A percentile compares a stretch with the other conserved stretches of the same genome.
Evolutionary conservation across 192 early-diverging fungal genomes (phyloP).

Genomic region (Phycomyces nitens): DNA sequence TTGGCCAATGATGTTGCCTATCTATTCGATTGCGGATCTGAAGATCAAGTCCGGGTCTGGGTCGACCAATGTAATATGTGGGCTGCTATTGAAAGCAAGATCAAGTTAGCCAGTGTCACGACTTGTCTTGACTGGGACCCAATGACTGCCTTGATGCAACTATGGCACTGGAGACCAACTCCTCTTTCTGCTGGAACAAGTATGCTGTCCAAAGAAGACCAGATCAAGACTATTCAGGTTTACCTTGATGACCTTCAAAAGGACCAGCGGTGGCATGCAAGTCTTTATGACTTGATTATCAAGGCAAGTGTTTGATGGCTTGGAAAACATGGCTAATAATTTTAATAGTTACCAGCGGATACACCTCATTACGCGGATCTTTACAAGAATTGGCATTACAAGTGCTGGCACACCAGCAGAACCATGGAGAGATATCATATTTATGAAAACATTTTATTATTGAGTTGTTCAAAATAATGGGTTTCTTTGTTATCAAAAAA

Average conservation of each 20-base stretch:
- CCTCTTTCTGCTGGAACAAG: slow-evolving; percentile 15
- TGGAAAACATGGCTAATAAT: too few species aligned
- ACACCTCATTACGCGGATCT: too few species aligned
- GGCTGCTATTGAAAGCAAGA: slow-evolving; percentile 14
- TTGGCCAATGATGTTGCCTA: neutral
- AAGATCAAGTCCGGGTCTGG: slow-evolving; percentile 8
- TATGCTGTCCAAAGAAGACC: slow-evolving; percentile 8
- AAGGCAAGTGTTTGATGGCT: too few species aligned
- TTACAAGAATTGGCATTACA: too few species aligned
- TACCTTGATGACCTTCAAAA: slow-evolving; percentile 14
- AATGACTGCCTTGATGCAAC: neutral
- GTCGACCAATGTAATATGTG: slow-evolving; percentile 9
- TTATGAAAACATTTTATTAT: too few species aligned
- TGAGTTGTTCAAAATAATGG: too few species aligned
- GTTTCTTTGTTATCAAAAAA: too few species aligned
- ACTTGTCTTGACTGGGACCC: neutral
- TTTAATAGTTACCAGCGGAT: too few species aligned
- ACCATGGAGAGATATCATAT: too few species aligned
- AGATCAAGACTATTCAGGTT: slow-evolving; percentile 5
- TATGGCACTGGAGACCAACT: slow-evolving; percentile 5
- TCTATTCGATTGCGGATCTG: slow-evolving; percentile 17
- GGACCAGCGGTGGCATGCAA: neutral
- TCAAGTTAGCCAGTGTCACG: neutral
- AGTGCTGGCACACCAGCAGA: too few species aligned
- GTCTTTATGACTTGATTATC: too few species aligned